Conservation (phyloP, 345 rosid genomes). For the Sonneratia alba region DNA sequence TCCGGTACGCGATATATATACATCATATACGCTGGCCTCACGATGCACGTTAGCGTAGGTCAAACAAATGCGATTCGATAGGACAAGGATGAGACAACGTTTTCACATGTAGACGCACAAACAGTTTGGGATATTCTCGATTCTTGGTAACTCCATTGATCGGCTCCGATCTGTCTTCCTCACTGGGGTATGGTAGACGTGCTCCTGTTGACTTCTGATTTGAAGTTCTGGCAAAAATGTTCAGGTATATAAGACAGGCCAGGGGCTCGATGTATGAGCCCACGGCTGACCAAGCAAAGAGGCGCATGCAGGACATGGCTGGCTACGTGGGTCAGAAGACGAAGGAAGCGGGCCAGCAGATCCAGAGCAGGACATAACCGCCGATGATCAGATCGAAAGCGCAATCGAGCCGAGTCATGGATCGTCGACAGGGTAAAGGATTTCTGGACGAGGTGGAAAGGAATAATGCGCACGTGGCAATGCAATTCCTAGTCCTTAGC, state of each 20-base stretch:
- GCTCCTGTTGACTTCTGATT: not conserved
- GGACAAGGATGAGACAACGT: not conserved
- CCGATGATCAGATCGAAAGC: not conserved
- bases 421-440: not conserved
- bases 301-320: conserved; percentile 30
- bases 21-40: no score
- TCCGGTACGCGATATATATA: not conserved
- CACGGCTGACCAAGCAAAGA: conserved; percentile 39
- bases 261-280: conserved; percentile 29
- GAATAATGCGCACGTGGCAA: not conserved
- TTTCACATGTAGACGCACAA: not conserved
- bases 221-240: not conserved
- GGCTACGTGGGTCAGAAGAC: conserved; percentile 55
- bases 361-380: conserved; percentile 30
- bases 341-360: conserved; percentile 54
- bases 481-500: not conserved
- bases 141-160: not conserved
- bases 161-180: not conserved
- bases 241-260: conserved; percentile 24
- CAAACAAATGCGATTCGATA: not conserved
- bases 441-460: not conserved
- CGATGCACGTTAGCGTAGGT: no score
- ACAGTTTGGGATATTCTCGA: not conserved
- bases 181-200: no score
- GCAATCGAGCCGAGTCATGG: not conserved